Evolutionary conservation across 352 stramenopile species (phyloP).

Genomic region (Globisporangium uncinulatum): DNA sequence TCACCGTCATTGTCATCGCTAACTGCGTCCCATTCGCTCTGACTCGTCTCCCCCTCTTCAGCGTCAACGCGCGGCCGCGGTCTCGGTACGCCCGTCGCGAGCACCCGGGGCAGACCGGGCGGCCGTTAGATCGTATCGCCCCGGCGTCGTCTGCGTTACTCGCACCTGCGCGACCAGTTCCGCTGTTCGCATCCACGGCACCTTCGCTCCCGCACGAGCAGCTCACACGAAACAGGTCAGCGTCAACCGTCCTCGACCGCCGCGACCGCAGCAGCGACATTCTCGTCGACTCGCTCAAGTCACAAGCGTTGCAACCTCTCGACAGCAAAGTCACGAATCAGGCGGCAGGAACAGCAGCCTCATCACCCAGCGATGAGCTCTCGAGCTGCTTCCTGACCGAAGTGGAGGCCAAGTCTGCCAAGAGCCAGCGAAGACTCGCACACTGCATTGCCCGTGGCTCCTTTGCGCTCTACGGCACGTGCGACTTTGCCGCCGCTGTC

Average conservation of each 20-base stretch:
- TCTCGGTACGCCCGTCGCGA: constrained; percentile 54
- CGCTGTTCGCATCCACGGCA: background rate
- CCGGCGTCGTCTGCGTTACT: constrained; percentile 7
- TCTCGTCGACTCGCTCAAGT: background rate
- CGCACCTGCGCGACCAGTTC: background rate
- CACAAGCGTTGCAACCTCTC: background rate
- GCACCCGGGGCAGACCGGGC: constrained; percentile 18
- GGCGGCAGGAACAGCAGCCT: constrained; percentile 3
- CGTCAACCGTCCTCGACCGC: background rate
- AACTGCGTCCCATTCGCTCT: background rate
- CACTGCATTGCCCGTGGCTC: constrained; percentile 32
- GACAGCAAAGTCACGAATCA: background rate
- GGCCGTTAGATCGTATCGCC: constrained; percentile 29
- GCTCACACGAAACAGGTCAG: constrained; percentile 9
- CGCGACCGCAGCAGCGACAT: background rate
- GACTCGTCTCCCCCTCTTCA: constrained; percentile 2
- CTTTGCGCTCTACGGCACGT: constrained; percentile 48
- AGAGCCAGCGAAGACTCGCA: constrained; percentile 29
- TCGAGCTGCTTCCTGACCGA: constrained; percentile 76
- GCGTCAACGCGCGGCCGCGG: constrained; percentile 37
- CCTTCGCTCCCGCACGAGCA: background rate
- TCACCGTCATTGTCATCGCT: background rate
- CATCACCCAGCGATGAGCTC: constrained; percentile 31
- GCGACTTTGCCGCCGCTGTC: constrained; percentile 25
- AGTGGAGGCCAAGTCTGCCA: constrained; percentile 33